Base-by-base conservation (phyloP, 179 eudicot species). In the Silene coronaria region DNA sequence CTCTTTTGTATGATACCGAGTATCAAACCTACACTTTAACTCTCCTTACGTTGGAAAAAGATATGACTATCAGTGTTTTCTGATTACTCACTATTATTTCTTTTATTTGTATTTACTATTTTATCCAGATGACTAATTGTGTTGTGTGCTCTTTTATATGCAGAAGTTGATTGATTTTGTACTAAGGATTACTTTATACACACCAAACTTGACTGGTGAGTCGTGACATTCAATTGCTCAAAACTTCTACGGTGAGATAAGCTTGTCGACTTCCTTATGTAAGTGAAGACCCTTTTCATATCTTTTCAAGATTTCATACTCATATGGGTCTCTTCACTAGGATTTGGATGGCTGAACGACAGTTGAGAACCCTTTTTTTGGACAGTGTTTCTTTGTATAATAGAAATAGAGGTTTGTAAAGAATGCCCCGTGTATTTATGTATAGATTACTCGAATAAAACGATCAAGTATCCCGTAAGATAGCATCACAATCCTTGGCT, bases 391-490 rank as follows among this genome's bases (percentile, higher is more conserved):
- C 28, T 74, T 58, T 78, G 81, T 82, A 82, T 75, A 69, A 78
- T 78, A 82, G 79, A 51, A 65, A 75, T 78, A 32, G 42, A 72
- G 71, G 83, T 51, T 48, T 78, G 73, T 81, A 78, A 78, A 78
- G 84, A 67, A 59, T 62, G 81, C 55, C 19, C n/a, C 57, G n/a
- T 51, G 58, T 53, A 53, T 53, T 53, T 76, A 24, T 82, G 78
- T 82, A 82, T 82, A 72, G 70, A 63, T 65, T 71, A 78, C 77
- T 53, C 30, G 61, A 78, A 82, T 75, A 82, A 82, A 75, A 42
- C 67, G 60, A 69, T 48, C 26, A 36, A 30, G 27, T 34, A 67
- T 72, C 65, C 27, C 12, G 63, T 58, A 10, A 34, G 42, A 76
- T 65, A 72, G 55, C 6, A 24, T 75, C 65, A 46, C 64, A 51